A percentile compares a stretch with the other conserved stretches of the same genome.
Conservation (phyloP, 2,329 filamentous ascomycete genomes). For the Neonectria faginata region DNA sequence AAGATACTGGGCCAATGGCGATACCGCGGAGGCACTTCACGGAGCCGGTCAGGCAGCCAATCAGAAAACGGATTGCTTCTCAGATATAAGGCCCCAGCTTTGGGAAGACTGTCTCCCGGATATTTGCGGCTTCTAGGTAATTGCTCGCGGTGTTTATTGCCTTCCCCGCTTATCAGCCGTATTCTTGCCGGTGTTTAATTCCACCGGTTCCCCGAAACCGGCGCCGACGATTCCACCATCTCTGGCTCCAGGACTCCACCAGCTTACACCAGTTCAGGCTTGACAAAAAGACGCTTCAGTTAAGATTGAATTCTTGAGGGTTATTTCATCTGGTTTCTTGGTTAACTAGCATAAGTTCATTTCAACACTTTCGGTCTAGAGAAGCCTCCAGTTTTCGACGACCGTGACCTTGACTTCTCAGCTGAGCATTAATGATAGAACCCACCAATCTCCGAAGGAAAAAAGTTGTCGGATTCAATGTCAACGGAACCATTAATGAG, state of each 20-base stretch:
- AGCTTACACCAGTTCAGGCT: neutral
- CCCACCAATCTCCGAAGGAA: too few relatives aligned
- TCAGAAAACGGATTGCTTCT: neutral
- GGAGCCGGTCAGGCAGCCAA: neutral
- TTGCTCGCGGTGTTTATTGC: neutral
- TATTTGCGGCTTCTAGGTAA: neutral
- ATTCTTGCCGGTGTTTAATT: neutral
- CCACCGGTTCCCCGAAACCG: neutral
- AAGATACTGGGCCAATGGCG: neutral
- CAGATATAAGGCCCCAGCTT: neutral
- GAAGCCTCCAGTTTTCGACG: too few relatives aligned
- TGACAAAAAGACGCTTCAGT: too few relatives aligned
- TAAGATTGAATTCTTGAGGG: too few relatives aligned
- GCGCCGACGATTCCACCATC: neutral
- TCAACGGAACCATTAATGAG: too few relatives aligned
- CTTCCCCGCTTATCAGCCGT: constrained; percentile 1
- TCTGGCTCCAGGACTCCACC: too few relatives aligned
- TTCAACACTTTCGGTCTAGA: too few relatives aligned
- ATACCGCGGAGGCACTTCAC: neutral
- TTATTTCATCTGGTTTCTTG: too few relatives aligned
- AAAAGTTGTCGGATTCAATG: too few relatives aligned
- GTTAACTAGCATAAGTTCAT: too few relatives aligned
- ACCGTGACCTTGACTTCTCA: too few relatives aligned
- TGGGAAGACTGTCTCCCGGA: neutral
- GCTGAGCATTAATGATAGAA: too few relatives aligned